Evolutionary conservation across 495 filamentous ascomycete species (phyloP).

Genomic region (Talaromyces nanjingensis): DNA sequence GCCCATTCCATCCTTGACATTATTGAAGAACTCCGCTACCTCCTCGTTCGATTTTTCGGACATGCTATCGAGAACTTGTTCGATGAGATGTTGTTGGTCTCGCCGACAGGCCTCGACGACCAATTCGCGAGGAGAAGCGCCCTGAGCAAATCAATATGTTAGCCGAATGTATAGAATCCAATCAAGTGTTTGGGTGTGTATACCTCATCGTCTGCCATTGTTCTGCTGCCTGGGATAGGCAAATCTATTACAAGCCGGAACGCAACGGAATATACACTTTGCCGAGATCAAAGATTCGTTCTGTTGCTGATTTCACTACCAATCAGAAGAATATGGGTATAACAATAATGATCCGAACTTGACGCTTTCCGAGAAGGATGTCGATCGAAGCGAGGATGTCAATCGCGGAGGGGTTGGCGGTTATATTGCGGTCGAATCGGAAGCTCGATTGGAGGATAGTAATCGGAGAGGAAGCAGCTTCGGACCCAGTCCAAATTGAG

Average conservation of each 20-base stretch:
- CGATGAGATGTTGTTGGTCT: constrained; percentile 80
- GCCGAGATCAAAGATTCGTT: not conserved
- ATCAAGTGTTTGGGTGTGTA: not conserved
- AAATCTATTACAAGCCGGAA: not conserved
- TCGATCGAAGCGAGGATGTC: not conserved
- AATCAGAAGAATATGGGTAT: not conserved
- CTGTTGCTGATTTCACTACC: not conserved
- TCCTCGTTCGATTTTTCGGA: constrained; percentile 41
- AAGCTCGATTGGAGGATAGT: not conserved
- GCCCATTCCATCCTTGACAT: constrained; percentile 73
- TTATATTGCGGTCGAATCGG: not conserved
- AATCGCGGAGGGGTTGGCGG: constrained; percentile 2
- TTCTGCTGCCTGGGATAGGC: constrained; percentile 11
- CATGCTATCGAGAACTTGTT: constrained; percentile 43
- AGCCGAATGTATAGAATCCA: not conserved
- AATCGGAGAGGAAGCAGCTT: not conserved
- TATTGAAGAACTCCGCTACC: constrained; percentile 71
- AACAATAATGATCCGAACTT: not conserved
- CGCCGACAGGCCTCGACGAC: constrained; percentile 90
- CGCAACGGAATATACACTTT: not conserved
- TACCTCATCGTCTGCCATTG: constrained; percentile 40
- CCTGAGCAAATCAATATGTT: constrained; percentile 41
- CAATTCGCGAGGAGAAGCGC: constrained; percentile 76
- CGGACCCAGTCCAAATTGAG: not conserved
- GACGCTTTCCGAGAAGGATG: not conserved